Percentiles rank a stretch among this genome's conserved stretches.
Evolutionary conservation across 208 protist species (phyloP).

Genomic region (Herpetomonas muscarum): DNA sequence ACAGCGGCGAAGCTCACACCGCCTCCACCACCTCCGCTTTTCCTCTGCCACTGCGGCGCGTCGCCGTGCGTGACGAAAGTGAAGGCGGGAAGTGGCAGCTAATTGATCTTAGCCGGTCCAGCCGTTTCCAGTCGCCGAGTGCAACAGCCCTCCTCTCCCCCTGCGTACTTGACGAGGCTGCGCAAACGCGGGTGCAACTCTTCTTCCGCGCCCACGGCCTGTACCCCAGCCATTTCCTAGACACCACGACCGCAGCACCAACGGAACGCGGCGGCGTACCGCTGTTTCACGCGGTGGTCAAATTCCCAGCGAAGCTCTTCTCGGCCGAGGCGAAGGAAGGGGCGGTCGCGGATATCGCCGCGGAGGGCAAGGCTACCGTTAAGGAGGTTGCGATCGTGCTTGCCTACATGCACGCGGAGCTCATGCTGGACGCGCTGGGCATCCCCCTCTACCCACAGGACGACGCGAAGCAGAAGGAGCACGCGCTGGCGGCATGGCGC

Average conservation of each 20-base stretch:
- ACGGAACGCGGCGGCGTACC: conserved; percentile 11
- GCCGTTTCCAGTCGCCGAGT: conserved; percentile 29
- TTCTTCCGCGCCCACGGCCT: conserved; percentile 41
- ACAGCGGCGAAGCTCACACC: conserved; percentile 16
- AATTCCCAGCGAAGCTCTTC: background rate
- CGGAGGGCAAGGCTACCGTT: conserved; percentile 61
- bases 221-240: conserved; percentile 34
- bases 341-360: conserved; percentile 18
- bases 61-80: conserved; percentile 58
- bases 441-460: conserved; percentile 66
- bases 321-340: background rate
- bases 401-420: conserved; percentile 86
- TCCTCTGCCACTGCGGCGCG: conserved; percentile 64
- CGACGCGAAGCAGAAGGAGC: conserved; percentile 45
- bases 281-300: conserved; percentile 2
- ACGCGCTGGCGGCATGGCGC: conserved; percentile 71
- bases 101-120: conserved; percentile 25
- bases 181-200: conserved; percentile 42
- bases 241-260: conserved; percentile 24
- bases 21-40: conserved; percentile 12
- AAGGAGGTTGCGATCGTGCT: conserved; percentile 52
- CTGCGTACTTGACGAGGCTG: conserved; percentile 53
- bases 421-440: conserved; percentile 67
- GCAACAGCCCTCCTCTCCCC: conserved; percentile 63
- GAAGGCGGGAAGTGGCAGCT: conserved; percentile 79